Conservation (phyloP, 768 basidiomycete species). For the Daedalea quercina region DNA sequence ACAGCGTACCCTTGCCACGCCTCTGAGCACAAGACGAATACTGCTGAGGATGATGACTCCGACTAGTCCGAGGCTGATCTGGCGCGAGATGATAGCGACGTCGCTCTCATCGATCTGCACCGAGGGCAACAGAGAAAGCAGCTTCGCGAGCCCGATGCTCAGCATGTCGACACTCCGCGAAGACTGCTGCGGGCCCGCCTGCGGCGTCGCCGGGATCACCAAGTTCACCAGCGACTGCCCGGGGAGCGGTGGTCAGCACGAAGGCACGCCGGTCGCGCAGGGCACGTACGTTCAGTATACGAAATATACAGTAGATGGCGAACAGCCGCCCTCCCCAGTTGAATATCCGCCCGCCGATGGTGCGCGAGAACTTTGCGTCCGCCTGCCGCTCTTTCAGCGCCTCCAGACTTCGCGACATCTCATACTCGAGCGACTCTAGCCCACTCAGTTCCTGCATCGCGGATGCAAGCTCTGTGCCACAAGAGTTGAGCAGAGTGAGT, state of each 20-base stretch:
- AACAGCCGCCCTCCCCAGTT: constrained; percentile 45
- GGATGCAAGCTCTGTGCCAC: constrained; percentile 27
- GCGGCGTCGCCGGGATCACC: constrained; percentile 27
- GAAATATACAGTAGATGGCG: constrained; percentile 59
- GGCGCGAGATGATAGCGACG: constrained; percentile 38
- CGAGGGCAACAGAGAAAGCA: constrained; percentile 33
- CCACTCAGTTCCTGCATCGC: constrained; percentile 54
- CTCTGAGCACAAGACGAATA: constrained; percentile 60
- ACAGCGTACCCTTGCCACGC: constrained; percentile 49
- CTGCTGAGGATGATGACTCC: constrained; percentile 73
- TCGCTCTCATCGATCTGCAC: constrained; percentile 26
- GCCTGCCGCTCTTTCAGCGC: constrained; percentile 42
- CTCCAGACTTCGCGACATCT: constrained; percentile 56
- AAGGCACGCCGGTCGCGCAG: background rate
- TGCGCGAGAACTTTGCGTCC: constrained; percentile 41
- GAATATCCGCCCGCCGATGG: constrained; percentile 47
- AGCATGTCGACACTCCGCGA: constrained; percentile 28
- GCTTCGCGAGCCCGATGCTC: constrained; percentile 33
- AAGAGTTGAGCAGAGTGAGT: constrained; percentile 12
- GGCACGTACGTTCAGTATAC: constrained; percentile 52
- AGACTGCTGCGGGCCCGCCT: background rate
- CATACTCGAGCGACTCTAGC: constrained; percentile 57
- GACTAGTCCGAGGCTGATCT: constrained; percentile 62
- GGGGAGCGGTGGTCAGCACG: background rate
- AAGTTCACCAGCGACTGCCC: constrained; percentile 34